These are phyloP conservation scores for Lentinus tigrinus DNA, from an alignment of 768 basidiomycete genomes.

Conservation along the genomic window DNA sequence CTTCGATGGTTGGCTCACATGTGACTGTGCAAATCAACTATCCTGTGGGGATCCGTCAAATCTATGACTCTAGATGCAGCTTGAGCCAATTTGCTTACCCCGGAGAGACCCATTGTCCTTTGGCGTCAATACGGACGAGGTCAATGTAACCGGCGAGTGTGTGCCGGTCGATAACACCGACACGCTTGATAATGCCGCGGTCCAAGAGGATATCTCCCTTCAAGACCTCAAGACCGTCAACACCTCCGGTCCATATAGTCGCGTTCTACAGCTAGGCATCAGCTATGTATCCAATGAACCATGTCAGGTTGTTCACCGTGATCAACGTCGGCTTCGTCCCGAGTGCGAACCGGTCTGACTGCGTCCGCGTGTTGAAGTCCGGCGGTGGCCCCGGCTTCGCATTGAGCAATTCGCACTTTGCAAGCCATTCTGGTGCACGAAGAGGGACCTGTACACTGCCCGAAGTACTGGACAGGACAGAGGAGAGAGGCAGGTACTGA, in stretches of 20 bases:
- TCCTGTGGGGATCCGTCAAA: slow-evolving; percentile 3
- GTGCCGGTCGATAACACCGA: slow-evolving; percentile 45
- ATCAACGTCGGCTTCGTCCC: slow-evolving; percentile 59
- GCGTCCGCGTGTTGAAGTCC: slow-evolving; percentile 46
- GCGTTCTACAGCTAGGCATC: slow-evolving; percentile 44
- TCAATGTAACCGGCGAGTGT: slow-evolving; percentile 25
- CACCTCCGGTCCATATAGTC: slow-evolving; percentile 78
- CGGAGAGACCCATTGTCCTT: slow-evolving; percentile 80
- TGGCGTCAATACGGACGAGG: slow-evolving; percentile 56
- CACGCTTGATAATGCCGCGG: slow-evolving; percentile 60
- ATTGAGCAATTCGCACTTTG: slow-evolving; percentile 44
- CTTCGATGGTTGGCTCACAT: slow-evolving; percentile 29
- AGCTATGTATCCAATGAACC: too few relatives aligned
- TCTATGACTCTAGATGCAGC: too few relatives aligned
- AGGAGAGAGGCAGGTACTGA: not conserved
- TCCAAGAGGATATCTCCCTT: slow-evolving; percentile 68
- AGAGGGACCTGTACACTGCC: slow-evolving; percentile 16
- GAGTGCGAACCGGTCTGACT: slow-evolving; percentile 64
- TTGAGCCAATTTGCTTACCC: slow-evolving; percentile 34
- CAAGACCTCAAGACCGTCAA: slow-evolving; percentile 67
- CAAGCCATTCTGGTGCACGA: slow-evolving; percentile 32
- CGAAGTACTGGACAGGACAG: not conserved
- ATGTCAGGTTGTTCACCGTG: not conserved
- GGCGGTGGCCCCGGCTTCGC: slow-evolving; percentile 41
- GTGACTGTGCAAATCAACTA: slow-evolving; percentile 19